A percentile compares a stretch with the other conserved stretches of the same genome.
Evolutionary conservation across 805 yeast genomes (phyloP).

Genomic region (Yarrowia sp.): DNA sequence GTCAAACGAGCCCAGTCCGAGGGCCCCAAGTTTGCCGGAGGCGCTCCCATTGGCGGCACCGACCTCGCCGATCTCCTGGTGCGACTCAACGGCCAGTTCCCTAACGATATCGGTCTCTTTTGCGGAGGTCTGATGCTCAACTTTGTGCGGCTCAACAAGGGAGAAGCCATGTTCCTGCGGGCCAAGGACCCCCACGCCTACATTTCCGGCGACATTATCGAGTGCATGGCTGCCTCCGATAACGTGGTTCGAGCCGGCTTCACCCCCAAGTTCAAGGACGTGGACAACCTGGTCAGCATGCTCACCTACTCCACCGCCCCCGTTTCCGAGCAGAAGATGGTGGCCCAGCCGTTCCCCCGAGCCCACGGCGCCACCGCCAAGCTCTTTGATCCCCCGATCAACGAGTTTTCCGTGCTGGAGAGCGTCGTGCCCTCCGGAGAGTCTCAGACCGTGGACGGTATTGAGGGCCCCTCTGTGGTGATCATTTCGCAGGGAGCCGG

Average conservation of each 20-base stretch:
- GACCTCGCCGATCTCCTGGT: conserved; percentile 75
- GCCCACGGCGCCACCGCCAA: conserved; percentile 49
- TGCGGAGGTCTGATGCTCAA: conserved; percentile 94
- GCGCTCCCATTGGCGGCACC: conserved; percentile 47
- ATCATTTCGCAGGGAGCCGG: conserved; percentile 87
- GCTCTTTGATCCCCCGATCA: conserved; percentile 94
- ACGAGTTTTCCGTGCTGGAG: conserved; percentile 92
- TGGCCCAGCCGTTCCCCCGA: conserved; percentile 59
- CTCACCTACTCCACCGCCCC: conserved; percentile 88
- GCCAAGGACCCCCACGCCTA: conserved; percentile 99
- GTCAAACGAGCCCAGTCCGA: conserved; percentile 67
- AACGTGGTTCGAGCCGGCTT: conserved; percentile 98
- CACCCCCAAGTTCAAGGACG: conserved; percentile 99
- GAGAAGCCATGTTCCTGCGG: conserved; percentile 95
- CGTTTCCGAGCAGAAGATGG: conserved; percentile 93
- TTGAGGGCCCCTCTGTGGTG: conserved; percentile 87
- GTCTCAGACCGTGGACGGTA: conserved; percentile 62
- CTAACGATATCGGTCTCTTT: conserved; percentile 91
- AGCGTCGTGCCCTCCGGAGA: conserved; percentile 65
- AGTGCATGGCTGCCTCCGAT: conserved; percentile 99
- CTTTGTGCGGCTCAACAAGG: conserved; percentile 80
- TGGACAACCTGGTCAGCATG: conserved; percentile 84
- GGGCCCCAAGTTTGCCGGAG: conserved; percentile 63
- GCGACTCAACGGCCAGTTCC: conserved; percentile 85
- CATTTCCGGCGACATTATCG: conserved; percentile 95